Conservation (phyloP, 768 basidiomycete species). For the Mycena sanguinolenta region DNA sequence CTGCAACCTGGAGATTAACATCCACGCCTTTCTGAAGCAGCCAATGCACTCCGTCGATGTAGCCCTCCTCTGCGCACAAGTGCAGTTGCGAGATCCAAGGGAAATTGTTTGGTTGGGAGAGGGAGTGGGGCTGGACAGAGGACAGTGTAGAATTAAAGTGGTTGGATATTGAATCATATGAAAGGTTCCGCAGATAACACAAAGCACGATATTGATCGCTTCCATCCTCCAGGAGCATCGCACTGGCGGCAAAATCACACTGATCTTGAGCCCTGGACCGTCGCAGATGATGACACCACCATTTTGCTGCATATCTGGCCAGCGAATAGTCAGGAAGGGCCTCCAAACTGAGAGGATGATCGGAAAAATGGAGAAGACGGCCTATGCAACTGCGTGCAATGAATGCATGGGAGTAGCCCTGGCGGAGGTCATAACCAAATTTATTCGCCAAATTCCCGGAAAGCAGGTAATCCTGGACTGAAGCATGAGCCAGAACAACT, state of each 20-base stretch:
- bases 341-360: neutral
- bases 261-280: too few species aligned
- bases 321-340: conserved; percentile 1
- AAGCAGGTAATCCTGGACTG: conserved; percentile 18
- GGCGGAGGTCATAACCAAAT: conserved; percentile 3
- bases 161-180: too few species aligned
- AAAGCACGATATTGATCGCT: neutral
- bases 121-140: too few species aligned
- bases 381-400: conserved; percentile 8
- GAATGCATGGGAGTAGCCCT: conserved; percentile 3
- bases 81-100: too few species aligned
- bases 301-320: neutral
- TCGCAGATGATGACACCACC: conserved; percentile 16
- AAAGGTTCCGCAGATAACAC: too few species aligned
- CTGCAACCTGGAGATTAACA: too few species aligned
- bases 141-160: too few species aligned
- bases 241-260: neutral
- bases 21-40: too few species aligned
- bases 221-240: neutral
- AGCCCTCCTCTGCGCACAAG: too few species aligned
- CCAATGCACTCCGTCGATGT: too few species aligned
- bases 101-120: too few species aligned
- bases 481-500: conserved; percentile 3
- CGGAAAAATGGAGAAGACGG: conserved; percentile 13
- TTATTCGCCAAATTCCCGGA: neutral